Evolutionary conservation across 768 basidiomycete species (phyloP).

Genomic region (Trametes cubensis): DNA sequence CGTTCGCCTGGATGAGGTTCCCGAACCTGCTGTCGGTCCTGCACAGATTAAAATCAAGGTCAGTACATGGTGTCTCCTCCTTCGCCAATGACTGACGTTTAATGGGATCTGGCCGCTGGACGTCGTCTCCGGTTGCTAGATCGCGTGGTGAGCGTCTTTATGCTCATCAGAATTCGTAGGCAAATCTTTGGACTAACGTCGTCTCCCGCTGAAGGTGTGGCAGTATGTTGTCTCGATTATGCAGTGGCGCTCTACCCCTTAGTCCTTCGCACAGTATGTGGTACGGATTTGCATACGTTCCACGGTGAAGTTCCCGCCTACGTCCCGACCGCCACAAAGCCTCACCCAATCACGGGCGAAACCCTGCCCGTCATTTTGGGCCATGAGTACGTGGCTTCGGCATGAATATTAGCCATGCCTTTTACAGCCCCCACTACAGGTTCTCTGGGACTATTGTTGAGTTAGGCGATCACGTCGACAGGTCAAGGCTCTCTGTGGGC

Average conservation of each 20-base stretch:
- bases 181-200: background rate
- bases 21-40: conserved; percentile 38
- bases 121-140: background rate
- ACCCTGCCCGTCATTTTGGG: conserved; percentile 46
- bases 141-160: conserved; percentile 12
- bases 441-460: conserved; percentile 31
- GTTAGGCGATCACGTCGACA: conserved; percentile 22
- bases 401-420: too few species aligned
- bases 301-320: conserved; percentile 22
- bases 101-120: background rate
- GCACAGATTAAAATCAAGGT: conserved; percentile 51
- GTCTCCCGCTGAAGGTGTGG: background rate
- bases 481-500: conserved; percentile 14
- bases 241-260: too few species aligned
- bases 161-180: too few species aligned
- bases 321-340: conserved; percentile 36
- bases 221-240: conserved; percentile 1
- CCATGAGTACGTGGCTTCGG: conserved; percentile 41
- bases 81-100: background rate
- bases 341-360: conserved; percentile 43
- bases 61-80: background rate
- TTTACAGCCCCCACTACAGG: too few species aligned
- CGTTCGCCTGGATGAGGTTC: conserved; percentile 46
- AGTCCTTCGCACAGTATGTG: too few species aligned
- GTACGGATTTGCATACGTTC: conserved; percentile 43